Conservation (phyloP, 257 asterid species). For the Plantago major region DNA sequence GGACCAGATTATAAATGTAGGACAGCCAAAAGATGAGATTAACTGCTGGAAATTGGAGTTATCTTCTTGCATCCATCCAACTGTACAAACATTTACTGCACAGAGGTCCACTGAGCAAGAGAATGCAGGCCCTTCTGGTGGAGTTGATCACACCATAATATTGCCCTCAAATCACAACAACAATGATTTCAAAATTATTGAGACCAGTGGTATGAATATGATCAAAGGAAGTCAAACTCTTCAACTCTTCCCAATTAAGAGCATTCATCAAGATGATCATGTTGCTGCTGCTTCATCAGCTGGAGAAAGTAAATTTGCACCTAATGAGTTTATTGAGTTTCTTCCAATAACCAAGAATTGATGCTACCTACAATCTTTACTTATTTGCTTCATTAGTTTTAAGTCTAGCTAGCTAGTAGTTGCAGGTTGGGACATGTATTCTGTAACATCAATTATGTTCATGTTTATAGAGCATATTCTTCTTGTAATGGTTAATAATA, state of each 20-base stretch:
- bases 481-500: conserved; percentile 4
- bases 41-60: conserved; percentile 31
- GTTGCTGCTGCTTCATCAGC: conserved; percentile 19
- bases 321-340: conserved; percentile 49
- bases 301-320: conserved; percentile 17
- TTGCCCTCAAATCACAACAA: neutral
- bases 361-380: neutral
- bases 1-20: conserved; percentile 21
- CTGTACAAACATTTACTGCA: conserved; percentile 15
- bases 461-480: conserved; percentile 12
- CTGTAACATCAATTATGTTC: conserved; percentile 4
- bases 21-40: conserved; percentile 20
- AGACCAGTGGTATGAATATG: neutral
- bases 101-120: conserved; percentile 19
- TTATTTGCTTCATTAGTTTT: neutral
- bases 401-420: neutral
- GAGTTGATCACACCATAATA: conserved; percentile 8
- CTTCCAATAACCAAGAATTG: conserved; percentile 38
- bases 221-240: conserved; percentile 32
- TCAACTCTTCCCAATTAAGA: conserved; percentile 44
- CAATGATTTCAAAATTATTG: conserved; percentile 18
- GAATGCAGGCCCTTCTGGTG: conserved; percentile 20
- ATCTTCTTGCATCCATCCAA: conserved; percentile 19
- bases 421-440: conserved; percentile 12
- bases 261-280: conserved; percentile 15